These are phyloP conservation scores for Verbascum thapsus DNA, from an alignment of 257 asterid species.

Conservation along the genomic window DNA sequence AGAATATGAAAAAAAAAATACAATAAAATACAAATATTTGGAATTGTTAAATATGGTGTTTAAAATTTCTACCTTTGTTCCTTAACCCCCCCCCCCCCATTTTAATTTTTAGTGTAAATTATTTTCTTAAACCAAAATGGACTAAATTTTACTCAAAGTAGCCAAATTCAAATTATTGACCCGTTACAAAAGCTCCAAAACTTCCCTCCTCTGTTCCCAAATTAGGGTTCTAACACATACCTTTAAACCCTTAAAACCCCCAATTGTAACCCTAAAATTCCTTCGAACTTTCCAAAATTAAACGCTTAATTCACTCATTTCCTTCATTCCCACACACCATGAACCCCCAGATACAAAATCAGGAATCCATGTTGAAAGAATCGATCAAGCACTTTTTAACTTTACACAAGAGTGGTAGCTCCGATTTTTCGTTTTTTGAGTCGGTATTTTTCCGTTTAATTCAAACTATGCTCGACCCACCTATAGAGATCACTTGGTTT, in stretches of 20 bases:
- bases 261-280: slow-evolving; percentile 19
- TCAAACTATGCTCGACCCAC: slow-evolving; percentile 84
- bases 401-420: slow-evolving; percentile 52
- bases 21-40: too few species aligned
- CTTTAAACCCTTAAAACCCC: slow-evolving; percentile 22
- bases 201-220: slow-evolving; percentile 28
- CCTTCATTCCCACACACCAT: slow-evolving; percentile 32
- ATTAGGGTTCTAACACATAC: slow-evolving; percentile 35
- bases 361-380: slow-evolving; percentile 65
- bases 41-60: too few species aligned
- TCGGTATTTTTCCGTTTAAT: slow-evolving; percentile 75
- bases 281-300: background rate
- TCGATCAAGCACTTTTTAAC: slow-evolving; percentile 68
- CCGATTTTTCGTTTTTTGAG: slow-evolving; percentile 68
- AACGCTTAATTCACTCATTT: background rate
- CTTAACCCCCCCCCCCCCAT: too few species aligned
- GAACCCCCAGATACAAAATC: slow-evolving; percentile 39
- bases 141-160: background rate
- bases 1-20: too few species aligned
- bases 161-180: slow-evolving; percentile 44
- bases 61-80: too few species aligned
- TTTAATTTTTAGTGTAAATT: too few species aligned
- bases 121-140: too few species aligned
- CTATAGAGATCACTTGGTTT: slow-evolving; percentile 84
- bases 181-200: slow-evolving; percentile 43